phyloP scores from a whole-genome alignment of 2,329 filamentous ascomycete genomes.

The Penicillium glabrum region DNA sequence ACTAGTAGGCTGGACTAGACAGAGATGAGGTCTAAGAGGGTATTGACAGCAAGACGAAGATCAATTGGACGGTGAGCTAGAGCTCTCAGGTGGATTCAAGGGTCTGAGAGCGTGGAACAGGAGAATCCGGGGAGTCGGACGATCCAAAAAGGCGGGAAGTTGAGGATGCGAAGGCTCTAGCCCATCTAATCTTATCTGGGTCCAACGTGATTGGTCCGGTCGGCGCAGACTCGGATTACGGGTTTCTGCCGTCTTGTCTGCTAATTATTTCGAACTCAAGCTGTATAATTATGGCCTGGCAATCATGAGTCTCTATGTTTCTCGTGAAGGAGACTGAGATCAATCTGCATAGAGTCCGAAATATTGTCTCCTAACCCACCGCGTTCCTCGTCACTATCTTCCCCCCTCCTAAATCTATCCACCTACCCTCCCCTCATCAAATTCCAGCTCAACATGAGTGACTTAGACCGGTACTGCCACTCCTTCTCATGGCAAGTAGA shows the following conservation, averaged over 20 bases:
- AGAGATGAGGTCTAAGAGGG: background rate
- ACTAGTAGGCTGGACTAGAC: background rate
- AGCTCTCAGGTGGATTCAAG: background rate
- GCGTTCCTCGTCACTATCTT: constrained; percentile 3
- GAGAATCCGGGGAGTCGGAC: constrained; percentile 6
- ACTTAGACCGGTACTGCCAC: constrained; percentile 76
- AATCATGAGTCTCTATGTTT: constrained; percentile 18
- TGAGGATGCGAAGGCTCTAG: constrained; percentile 27
- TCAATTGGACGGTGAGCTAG: constrained; percentile 16
- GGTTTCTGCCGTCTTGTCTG: background rate
- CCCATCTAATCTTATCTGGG: constrained; percentile 43
- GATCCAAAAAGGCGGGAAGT: constrained; percentile 8
- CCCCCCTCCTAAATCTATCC: constrained; percentile 9
- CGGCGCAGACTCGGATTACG: constrained; percentile 11
- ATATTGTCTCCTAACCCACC: constrained; percentile 11
- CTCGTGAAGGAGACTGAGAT: constrained; percentile 14
- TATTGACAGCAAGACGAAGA: background rate
- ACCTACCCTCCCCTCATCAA: constrained; percentile 6
- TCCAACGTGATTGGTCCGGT: constrained; percentile 27
- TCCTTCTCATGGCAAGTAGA: constrained; percentile 4
- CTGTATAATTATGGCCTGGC: constrained; percentile 12
- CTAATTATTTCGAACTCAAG: background rate
- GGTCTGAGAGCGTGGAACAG: background rate
- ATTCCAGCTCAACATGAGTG: constrained; percentile 67
- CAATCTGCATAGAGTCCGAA: constrained; percentile 8